Evolutionary conservation across 495 filamentous ascomycete genomes (phyloP).

Genomic region (Corynascus novoguineensis): DNA sequence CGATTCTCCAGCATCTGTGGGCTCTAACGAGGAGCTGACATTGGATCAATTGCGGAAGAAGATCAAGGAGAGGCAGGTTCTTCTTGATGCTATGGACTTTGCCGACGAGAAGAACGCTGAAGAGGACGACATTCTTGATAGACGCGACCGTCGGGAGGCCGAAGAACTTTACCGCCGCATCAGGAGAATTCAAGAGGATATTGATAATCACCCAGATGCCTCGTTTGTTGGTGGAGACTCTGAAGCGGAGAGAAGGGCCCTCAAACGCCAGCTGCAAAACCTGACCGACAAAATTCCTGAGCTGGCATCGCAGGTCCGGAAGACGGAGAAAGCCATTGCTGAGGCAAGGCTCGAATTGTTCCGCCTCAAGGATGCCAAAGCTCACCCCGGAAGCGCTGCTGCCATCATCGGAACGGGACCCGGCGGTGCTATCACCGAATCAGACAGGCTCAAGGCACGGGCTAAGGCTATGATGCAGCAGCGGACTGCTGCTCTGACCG

Average conservation of each 20-base stretch:
- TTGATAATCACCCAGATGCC: slow-evolving; percentile 84
- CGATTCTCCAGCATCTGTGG: slow-evolving; percentile 64
- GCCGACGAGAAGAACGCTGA: slow-evolving; percentile 85
- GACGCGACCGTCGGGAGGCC: slow-evolving; percentile 83
- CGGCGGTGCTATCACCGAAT: slow-evolving; percentile 85
- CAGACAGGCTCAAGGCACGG: slow-evolving; percentile 87
- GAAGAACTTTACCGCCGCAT: slow-evolving; percentile 93
- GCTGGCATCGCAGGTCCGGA: slow-evolving; percentile 84
- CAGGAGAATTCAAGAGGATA: slow-evolving; percentile 92
- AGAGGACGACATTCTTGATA: slow-evolving; percentile 87
- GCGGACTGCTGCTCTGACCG: slow-evolving; percentile 84
- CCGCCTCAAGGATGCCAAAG: slow-evolving; percentile 87
- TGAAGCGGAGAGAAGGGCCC: slow-evolving; percentile 74
- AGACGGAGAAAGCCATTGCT: slow-evolving; percentile 84
- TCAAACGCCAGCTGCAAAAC: slow-evolving; percentile 83
- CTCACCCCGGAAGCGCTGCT: slow-evolving; percentile 75
- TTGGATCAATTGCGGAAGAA: slow-evolving; percentile 87
- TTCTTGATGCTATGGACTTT: slow-evolving; percentile 97
- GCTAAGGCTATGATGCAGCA: slow-evolving; percentile 99
- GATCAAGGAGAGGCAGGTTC: slow-evolving; percentile 88
- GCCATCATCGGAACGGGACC: slow-evolving; percentile 89
- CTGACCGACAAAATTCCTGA: slow-evolving; percentile 87
- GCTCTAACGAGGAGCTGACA: slow-evolving; percentile 71
- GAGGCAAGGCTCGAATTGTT: slow-evolving; percentile 93
- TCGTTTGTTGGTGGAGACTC: slow-evolving; percentile 67